A percentile compares a stretch with the other conserved stretches of the same genome.
Conservation (phyloP, 108 stramenopile genomes). For the Hondaea fermentalgiana region DNA sequence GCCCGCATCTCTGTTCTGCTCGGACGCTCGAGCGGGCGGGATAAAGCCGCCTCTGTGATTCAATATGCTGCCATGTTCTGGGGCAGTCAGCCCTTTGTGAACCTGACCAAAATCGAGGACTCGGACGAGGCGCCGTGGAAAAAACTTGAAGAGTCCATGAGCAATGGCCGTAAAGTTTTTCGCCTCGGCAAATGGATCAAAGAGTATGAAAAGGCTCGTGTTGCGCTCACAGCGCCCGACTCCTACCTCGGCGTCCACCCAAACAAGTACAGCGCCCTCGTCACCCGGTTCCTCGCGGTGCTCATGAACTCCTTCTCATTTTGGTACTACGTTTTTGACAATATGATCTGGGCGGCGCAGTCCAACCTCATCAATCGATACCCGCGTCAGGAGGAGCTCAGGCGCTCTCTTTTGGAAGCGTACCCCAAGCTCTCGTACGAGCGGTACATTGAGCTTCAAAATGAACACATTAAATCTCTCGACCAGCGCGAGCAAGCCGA, state of each 20-base stretch:
- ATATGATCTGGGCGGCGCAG: slow-evolving; percentile 5
- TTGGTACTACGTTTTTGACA: slow-evolving; percentile 11
- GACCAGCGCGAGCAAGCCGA: not conserved
- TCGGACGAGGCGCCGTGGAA: not conserved
- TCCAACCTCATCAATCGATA: slow-evolving; percentile 1
- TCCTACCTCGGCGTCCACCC: not conserved
- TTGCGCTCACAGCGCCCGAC: slow-evolving; percentile 5
- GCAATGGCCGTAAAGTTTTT: not conserved
- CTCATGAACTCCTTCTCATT: not conserved
- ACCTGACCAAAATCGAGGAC: not conserved
- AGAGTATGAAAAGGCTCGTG: not conserved
- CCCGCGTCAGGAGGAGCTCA: not conserved
- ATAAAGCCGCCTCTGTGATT: not conserved
- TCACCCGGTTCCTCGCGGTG: not conserved
- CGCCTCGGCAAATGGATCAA: slow-evolving; percentile 18
- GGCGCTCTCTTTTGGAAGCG: not conserved
- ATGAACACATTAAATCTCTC: not conserved
- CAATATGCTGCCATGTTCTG: slow-evolving; percentile 7
- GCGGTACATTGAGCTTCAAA: not conserved
- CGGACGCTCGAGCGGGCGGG: not conserved
- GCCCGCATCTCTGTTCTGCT: not conserved
- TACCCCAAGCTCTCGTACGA: not conserved
- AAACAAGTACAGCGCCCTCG: not conserved
- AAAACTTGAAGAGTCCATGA: slow-evolving; percentile 12
- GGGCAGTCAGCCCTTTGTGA: not conserved